Evolutionary conservation across 176 grass and related monocot genomes (phyloP).

Genomic region (Thalia dealbata): DNA sequence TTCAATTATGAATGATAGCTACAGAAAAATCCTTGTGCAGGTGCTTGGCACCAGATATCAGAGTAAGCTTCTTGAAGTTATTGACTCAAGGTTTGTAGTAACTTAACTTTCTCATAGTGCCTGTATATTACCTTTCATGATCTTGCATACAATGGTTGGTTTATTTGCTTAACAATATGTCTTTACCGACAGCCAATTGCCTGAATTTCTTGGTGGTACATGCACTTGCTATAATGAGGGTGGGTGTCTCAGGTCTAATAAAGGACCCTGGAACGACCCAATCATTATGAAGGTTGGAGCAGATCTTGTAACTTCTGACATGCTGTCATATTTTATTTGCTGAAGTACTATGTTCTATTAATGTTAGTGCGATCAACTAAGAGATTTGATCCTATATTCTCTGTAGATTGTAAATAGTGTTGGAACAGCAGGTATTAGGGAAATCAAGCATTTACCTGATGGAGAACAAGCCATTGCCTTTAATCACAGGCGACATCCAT

Average conservation of each 20-base stretch:
- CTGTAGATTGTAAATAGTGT: conserved; percentile 67
- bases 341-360: neutral
- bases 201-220: conserved; percentile 87
- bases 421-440: conserved; percentile 43
- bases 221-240: conserved; percentile 70
- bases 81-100: conserved; percentile 63
- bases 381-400: conserved; percentile 10
- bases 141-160: neutral
- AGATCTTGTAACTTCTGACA: neutral
- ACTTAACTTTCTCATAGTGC: conserved; percentile 2
- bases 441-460: conserved; percentile 53
- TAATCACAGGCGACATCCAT: conserved; percentile 53
- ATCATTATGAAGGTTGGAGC: conserved; percentile 55
- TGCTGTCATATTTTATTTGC: neutral
- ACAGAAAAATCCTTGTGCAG: conserved; percentile 22
- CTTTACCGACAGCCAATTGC: conserved; percentile 67
- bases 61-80: conserved; percentile 75
- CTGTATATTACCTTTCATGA: conserved; percentile 1
- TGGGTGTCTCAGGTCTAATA: conserved; percentile 85
- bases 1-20: neutral
- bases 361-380: neutral
- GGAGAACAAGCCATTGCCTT: conserved; percentile 50
- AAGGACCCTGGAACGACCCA: conserved; percentile 94
- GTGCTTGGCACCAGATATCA: conserved; percentile 84
- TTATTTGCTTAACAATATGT: conserved; percentile 7